Conservation (phyloP, 2,329 filamentous ascomycete genomes). For the Exophiala viscosa region DNA sequence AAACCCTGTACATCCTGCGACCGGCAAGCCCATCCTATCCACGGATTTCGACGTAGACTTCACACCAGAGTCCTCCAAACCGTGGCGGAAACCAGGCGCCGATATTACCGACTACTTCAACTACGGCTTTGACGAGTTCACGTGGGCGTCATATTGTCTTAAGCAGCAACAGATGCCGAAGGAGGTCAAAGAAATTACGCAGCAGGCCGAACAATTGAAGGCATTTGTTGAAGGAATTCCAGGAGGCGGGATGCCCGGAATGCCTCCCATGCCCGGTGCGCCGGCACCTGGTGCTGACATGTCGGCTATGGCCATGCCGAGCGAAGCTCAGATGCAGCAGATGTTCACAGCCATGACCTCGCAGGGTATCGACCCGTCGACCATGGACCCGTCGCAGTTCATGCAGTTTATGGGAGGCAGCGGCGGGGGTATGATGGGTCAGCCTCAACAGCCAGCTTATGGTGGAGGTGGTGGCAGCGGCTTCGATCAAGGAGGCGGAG, state of each 20-base stretch:
- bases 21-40: conserved; percentile 75
- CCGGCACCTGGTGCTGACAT: conserved; percentile 40
- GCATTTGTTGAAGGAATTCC: conserved; percentile 51
- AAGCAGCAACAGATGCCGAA: conserved; percentile 78
- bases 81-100: conserved; percentile 90
- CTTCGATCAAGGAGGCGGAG: conserved; percentile 20
- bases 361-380: conserved; percentile 51
- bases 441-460: conserved; percentile 30
- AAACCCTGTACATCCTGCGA: conserved; percentile 70
- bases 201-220: conserved; percentile 59
- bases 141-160: conserved; percentile 88
- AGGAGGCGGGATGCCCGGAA: conserved; percentile 40
- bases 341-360: conserved; percentile 56
- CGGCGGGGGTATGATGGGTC: conserved; percentile 33
- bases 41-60: conserved; percentile 73
- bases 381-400: conserved; percentile 53
- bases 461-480: conserved; percentile 20
- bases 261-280: conserved; percentile 47
- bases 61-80: conserved; percentile 73
- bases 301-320: conserved; percentile 30
- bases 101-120: conserved; percentile 83
- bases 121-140: conserved; percentile 67
- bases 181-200: conserved; percentile 79
- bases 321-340: conserved; percentile 47
- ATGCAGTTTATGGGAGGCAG: conserved; percentile 51